Evolutionary conservation across 2,329 filamentous ascomycete species (phyloP), one percentile per base, ranked within the genome.

Genomic region (Periglandula ipomoeae): DNA sequence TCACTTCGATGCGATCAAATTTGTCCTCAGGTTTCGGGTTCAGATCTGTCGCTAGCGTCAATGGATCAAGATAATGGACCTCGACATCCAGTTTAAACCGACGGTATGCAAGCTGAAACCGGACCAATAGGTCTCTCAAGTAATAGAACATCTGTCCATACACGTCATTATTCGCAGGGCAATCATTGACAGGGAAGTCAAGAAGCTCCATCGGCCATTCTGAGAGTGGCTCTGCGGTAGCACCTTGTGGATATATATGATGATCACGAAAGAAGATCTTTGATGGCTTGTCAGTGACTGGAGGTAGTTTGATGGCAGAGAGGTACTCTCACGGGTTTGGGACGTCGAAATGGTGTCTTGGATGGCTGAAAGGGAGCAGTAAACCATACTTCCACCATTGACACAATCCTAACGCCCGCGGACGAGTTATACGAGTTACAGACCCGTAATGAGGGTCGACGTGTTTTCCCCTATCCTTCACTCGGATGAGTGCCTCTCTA

Each of bases 121-220:
- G 23, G 5, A 56, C 24, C 13, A 56, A 50, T 30, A 56, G 13
- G 20, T 54, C 39, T 15, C 57, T 53, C 4, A 63, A 41, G n/a
- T 58, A 62, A 47, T 54, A 58, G 11, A 57, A 60, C 54, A 61
- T 55, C 46, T 60, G 61, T 22, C 61, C 60, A 44, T 62, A 62
- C 4, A 58, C 52, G 41, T 62, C 61, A 9, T 59, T 57, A 10
- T 38, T 22, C 1, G 58, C 54, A 17, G 50, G 48, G 10, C 51
- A 50, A 11, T 32, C 48, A 0, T 45, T 6, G 22, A 37, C 5
- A 4, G 26, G 3, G 22, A 54, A 50, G 10, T 60, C 57, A 9
- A 60, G 48, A 2, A 61, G 23, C 32, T 56, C 54, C 50, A 61
- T 59, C 2, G 60, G 55, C 60, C 61, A 63, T 38, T 63, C 61